phyloP scores from a whole-genome alignment of 306 rosid species.

The Prunus padus region DNA sequence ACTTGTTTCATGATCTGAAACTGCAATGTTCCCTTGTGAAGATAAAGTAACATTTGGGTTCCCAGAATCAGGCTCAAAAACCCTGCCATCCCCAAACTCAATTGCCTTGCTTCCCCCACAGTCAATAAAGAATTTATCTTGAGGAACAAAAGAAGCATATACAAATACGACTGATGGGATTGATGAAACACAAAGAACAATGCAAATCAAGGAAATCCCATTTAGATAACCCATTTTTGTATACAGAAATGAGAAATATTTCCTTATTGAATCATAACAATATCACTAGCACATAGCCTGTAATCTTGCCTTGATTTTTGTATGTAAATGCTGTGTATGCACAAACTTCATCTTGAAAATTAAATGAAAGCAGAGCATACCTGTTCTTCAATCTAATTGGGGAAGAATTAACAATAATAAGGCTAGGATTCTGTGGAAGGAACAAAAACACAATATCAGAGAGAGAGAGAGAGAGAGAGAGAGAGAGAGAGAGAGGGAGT shows the following conservation, averaged over 20 bases:
- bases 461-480: neutral
- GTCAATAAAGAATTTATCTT: constrained; percentile 32
- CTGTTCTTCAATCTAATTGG: constrained; percentile 14
- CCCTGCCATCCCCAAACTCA: constrained; percentile 38
- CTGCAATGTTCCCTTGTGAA: constrained; percentile 10
- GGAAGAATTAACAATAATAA: neutral
- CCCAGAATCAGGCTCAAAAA: constrained; percentile 37
- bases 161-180: neutral
- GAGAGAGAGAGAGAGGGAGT: neutral
- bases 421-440: neutral
- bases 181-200: constrained; percentile 17
- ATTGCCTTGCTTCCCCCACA: constrained; percentile 35
- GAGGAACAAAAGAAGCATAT: constrained; percentile 19
- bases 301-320: too few relatives aligned
- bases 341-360: neutral
- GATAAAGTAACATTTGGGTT: constrained; percentile 23
- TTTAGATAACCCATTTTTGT: constrained; percentile 21
- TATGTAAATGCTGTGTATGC: too few relatives aligned
- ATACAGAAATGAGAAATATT: neutral
- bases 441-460: too few relatives aligned
- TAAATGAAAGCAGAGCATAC: constrained; percentile 9
- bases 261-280: neutral
- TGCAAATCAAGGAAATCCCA: neutral
- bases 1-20: constrained; percentile 9
- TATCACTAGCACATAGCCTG: too few relatives aligned